Conservation (phyloP, 768 basidiomycete species). For the Neoboletus subvelutipes region DNA sequence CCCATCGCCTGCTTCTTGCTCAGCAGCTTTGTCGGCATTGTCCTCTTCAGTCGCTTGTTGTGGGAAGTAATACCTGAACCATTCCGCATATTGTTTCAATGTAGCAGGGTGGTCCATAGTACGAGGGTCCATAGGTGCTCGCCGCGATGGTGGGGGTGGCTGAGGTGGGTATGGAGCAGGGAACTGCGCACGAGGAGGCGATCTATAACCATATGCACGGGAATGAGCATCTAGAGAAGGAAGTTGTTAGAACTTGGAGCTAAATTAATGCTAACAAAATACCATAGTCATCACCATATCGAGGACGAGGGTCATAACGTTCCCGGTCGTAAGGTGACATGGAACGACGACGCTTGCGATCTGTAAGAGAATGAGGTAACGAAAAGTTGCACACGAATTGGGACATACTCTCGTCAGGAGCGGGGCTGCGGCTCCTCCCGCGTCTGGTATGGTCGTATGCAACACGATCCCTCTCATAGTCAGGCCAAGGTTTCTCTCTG, state of each 20-base stretch:
- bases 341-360: conserved; percentile 79
- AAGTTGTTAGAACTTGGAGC: conserved; percentile 8
- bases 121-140: conserved; percentile 75
- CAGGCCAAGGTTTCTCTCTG: conserved; percentile 63
- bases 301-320: conserved; percentile 77
- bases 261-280: conserved; percentile 27
- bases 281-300: conserved; percentile 84
- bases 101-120: conserved; percentile 79
- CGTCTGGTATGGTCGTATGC: conserved; percentile 68
- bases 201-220: conserved; percentile 60
- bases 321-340: conserved; percentile 75
- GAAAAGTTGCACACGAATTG: neutral
- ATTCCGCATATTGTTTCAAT: conserved; percentile 83
- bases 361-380: conserved; percentile 33
- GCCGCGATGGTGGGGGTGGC: conserved; percentile 49
- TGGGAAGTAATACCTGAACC: conserved; percentile 78
- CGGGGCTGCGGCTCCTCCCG: conserved; percentile 76
- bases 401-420: conserved; percentile 60
- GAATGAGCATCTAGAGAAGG: conserved; percentile 57
- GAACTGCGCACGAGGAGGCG: conserved; percentile 60
- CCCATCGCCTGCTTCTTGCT: conserved; percentile 80
- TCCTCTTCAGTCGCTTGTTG: conserved; percentile 82
- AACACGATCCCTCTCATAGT: conserved; percentile 67
- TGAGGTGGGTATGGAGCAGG: conserved; percentile 37
- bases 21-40: conserved; percentile 77